These are phyloP conservation scores for Zea luxurians DNA, from an alignment of 176 grass and related monocot genomes.

Conservation along the genomic window DNA sequence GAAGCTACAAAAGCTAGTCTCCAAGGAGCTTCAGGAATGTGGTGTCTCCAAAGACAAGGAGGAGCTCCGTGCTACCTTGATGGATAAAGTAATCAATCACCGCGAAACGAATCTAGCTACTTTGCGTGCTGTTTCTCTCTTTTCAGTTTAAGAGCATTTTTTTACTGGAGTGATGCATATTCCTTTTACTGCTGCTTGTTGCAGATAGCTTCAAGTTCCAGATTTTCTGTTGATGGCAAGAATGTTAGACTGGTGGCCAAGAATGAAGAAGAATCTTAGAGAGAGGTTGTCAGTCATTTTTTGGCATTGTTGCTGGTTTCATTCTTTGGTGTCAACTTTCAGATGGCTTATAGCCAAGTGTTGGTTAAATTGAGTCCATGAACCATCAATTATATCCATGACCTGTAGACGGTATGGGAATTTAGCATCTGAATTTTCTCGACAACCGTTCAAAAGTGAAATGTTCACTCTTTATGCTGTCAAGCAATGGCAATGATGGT, in stretches of 20 bases:
- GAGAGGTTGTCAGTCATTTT: background rate
- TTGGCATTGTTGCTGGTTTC: constrained; percentile 15
- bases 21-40: constrained; percentile 55
- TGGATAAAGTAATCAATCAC: constrained; percentile 64
- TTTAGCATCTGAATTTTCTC: background rate
- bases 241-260: constrained; percentile 52
- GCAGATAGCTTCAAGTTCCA: constrained; percentile 77
- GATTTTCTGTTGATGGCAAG: constrained; percentile 70
- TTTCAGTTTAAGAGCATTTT: background rate
- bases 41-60: constrained; percentile 66
- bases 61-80: constrained; percentile 52
- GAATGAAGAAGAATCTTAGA: constrained; percentile 40
- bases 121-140: background rate
- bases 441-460: background rate
- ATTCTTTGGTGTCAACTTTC: constrained; percentile 4
- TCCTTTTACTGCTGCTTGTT: constrained; percentile 33
- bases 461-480: too few species aligned
- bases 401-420: background rate
- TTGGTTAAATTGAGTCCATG: constrained; percentile 20
- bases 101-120: background rate
- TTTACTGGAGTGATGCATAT: background rate
- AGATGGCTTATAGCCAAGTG: constrained; percentile 21
- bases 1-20: constrained; percentile 72
- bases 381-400: background rate
- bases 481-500: too few species aligned